Evolutionary conservation across 179 eudicot species (phyloP), one percentile per base, ranked within the genome.

Genomic region (Carnegiea gigantea): DNA sequence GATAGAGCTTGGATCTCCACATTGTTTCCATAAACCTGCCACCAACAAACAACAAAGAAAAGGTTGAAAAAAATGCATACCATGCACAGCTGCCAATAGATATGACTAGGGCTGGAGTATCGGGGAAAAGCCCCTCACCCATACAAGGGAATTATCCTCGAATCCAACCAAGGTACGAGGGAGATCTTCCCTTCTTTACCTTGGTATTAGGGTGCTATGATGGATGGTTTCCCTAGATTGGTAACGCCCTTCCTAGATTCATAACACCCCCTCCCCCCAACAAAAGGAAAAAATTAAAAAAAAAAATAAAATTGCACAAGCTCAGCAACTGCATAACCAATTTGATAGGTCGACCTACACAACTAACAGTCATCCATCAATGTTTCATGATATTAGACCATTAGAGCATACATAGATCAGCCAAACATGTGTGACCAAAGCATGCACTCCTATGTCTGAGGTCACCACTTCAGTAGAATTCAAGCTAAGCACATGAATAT

Each of bases 11-110:
- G 99, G 78, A 97, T 95, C 88, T 97, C 99, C 83, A 91, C 83
- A 80, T 97, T 97, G 88, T 97, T 97, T 75, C 99, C 98, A 85
- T 97, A 97, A 78, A 97, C 98, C 99, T 97, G 88, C 81, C 80
- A 54, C 40, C 28, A 67, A 60, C 24, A 75, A 48, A 14, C 53
- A 14, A n/a, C n/a, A n/a, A n/a, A n/a, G n/a, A 60, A 30, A 77
- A 24, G 9, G 33, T 2, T 0, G 9, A 21, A 51, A 18, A 48
- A 33, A 33, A 33, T 33, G 15, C 14, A 48, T 9, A n/a, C 44
- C 30, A 70, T 68, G 7, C 43, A 77, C 11, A 44, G 78, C n/a
- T 72, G 30, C 72, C 43, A 40, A 68, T 18, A 36, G 64, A 53
- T 70, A 53, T 46, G 26, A 70, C 17, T 65, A 28, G 71, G 38